Percentiles rank a stretch among this genome's conserved stretches.
Conservation (phyloP, 495 filamentous ascomycete species). For the Aspergillus leporis region DNA sequence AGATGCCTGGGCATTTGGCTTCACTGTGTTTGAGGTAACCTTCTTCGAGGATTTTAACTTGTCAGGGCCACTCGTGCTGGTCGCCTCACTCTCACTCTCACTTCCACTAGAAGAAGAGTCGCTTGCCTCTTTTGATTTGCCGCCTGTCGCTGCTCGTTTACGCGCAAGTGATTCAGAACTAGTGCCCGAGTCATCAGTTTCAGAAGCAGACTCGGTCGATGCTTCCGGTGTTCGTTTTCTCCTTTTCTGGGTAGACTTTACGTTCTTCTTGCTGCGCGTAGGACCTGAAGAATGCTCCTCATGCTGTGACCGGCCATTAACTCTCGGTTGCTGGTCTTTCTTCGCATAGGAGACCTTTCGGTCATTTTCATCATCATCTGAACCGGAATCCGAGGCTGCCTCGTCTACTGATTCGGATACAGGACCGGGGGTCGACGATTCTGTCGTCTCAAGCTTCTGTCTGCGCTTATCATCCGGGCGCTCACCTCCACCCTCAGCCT, state of each 20-base stretch:
- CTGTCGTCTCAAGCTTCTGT: background rate
- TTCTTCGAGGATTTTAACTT: background rate
- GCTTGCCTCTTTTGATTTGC: no score
- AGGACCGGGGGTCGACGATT: conserved; percentile 8
- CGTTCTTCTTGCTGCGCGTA: background rate
- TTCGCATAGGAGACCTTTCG: background rate
- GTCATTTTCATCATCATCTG: background rate
- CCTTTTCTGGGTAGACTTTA: background rate
- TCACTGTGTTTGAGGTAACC: background rate
- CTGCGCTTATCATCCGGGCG: background rate
- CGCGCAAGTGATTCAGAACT: background rate
- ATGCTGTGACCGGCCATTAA: background rate
- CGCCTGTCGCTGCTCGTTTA: background rate
- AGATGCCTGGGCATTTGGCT: background rate
- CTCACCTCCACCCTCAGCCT: background rate
- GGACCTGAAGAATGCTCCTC: no score
- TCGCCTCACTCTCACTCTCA: background rate
- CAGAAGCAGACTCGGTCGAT: conserved; percentile 7
- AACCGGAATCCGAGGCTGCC: no score
- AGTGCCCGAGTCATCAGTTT: background rate
- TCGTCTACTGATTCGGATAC: conserved; percentile 9
- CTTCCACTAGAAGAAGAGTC: background rate
- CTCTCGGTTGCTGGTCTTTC: background rate
- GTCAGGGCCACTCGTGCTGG: background rate
- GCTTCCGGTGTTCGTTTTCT: background rate